Evolutionary conservation across 1,284 basidiomycete genomes (phyloP).

Genomic region (Pseudozyma sp.): DNA sequence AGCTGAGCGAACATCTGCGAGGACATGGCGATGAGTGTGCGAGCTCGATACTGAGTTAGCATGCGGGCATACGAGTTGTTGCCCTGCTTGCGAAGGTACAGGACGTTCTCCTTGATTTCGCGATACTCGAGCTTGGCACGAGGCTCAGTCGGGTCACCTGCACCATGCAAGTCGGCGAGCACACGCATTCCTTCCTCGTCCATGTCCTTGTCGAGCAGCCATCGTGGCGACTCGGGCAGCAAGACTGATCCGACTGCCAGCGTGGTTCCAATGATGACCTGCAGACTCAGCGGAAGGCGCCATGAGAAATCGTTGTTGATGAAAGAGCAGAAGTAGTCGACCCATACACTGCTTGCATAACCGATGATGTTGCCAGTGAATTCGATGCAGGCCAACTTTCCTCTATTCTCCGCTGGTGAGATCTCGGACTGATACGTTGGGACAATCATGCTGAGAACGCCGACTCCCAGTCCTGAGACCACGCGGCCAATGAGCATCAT

Average conservation of each 20-base stretch:
- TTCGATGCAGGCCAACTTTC: conserved; percentile 84
- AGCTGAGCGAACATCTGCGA: conserved; percentile 95
- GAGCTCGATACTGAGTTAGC: conserved; percentile 87
- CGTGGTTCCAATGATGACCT: conserved; percentile 80
- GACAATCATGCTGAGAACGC: conserved; percentile 87
- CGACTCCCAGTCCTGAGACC: conserved; percentile 91
- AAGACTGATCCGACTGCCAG: conserved; percentile 84
- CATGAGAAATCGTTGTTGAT: conserved; percentile 70
- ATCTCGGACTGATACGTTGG: conserved; percentile 98
- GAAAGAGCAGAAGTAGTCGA: conserved; percentile 90
- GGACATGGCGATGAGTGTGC: conserved; percentile 95
- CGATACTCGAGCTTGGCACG: conserved; percentile 85
- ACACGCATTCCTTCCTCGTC: conserved; percentile 88
- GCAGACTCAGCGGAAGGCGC: conserved; percentile 70
- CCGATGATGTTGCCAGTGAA: conserved; percentile 89
- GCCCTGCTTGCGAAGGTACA: conserved; percentile 71
- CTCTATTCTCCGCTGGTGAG: conserved; percentile 85
- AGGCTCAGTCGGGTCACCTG: conserved; percentile 77
- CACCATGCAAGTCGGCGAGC: conserved; percentile 89
- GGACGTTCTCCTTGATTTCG: conserved; percentile 86
- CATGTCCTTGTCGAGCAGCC: conserved; percentile 89
- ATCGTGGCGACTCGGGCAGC: conserved; percentile 94
- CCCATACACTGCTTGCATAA: conserved; percentile 85
- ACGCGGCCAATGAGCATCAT: conserved; percentile 89
- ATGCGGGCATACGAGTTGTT: conserved; percentile 83